Percentiles rank a stretch among this genome's conserved stretches.
Evolutionary conservation across 2,329 filamentous ascomycete genomes (phyloP).

Genomic region (Fusarium luffae): DNA sequence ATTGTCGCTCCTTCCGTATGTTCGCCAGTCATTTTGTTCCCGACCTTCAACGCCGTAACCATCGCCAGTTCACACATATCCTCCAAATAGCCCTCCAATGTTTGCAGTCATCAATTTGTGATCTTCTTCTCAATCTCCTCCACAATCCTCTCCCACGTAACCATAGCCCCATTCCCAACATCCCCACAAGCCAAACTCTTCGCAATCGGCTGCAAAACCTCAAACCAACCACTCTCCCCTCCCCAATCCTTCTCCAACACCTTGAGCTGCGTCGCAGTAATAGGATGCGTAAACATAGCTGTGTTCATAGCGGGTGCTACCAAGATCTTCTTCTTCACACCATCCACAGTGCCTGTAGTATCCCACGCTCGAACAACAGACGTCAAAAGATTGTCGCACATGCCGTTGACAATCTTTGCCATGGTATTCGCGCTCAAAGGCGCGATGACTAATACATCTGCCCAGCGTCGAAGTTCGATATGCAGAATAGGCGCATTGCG

Average conservation of each 20-base stretch:
- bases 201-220: slow-evolving; percentile 76
- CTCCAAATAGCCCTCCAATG: no score
- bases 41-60: not conserved
- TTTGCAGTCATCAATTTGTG: slow-evolving; percentile 4
- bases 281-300: slow-evolving; percentile 88
- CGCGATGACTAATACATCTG: slow-evolving; percentile 81
- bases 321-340: slow-evolving; percentile 72
- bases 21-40: slow-evolving; percentile 5
- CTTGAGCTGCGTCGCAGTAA: slow-evolving; percentile 78
- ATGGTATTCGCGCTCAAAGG: slow-evolving; percentile 87
- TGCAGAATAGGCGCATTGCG: slow-evolving; percentile 85
- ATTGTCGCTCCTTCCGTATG: not conserved
- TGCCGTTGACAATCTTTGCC: slow-evolving; percentile 83
- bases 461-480: slow-evolving; percentile 85
- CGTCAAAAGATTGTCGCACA: slow-evolving; percentile 81
- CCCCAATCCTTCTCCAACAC: slow-evolving; percentile 82
- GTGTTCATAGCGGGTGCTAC: slow-evolving; percentile 90
- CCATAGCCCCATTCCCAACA: slow-evolving; percentile 84
- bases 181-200: slow-evolving; percentile 89
- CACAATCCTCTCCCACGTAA: slow-evolving; percentile 81
- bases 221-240: slow-evolving; percentile 61
- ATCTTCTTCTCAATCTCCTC: slow-evolving; percentile 67
- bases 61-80: accelerated
- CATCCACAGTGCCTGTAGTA: slow-evolving; percentile 70
- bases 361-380: slow-evolving; percentile 89